Evolutionary conservation across 2,329 filamentous ascomycete genomes (phyloP).

Genomic region (Neofusicoccum umdonicola): DNA sequence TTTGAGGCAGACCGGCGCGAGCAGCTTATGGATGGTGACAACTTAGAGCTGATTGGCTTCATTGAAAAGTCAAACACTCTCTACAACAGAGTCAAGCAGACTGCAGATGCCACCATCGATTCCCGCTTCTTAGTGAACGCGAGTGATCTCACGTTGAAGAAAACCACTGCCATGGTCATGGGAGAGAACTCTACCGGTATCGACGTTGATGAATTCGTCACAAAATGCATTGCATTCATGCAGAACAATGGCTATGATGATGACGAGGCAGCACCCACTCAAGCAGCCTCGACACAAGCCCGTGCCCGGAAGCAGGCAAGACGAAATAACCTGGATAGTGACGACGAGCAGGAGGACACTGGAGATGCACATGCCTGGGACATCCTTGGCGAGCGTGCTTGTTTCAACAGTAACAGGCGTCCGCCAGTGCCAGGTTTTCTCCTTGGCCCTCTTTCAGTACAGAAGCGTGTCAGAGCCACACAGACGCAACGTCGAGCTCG

Average conservation of each 20-base stretch:
- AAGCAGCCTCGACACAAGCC: constrained; percentile 50
- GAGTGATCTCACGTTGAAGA: constrained; percentile 76
- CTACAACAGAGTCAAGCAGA: constrained; percentile 74
- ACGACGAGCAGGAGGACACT: constrained; percentile 64
- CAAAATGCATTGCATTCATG: constrained; percentile 89
- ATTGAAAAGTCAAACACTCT: constrained; percentile 65
- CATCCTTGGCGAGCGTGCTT: constrained; percentile 74
- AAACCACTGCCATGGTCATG: constrained; percentile 69
- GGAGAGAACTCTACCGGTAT: constrained; percentile 73
- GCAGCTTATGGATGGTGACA: constrained; percentile 66
- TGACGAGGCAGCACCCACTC: constrained; percentile 48
- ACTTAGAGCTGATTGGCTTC: constrained; percentile 63
- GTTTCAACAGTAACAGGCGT: constrained; percentile 68
- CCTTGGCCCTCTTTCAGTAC: constrained; percentile 81
- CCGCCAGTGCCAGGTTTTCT: constrained; percentile 81
- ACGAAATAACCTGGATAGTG: constrained; percentile 48
- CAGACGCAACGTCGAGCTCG: constrained; percentile 68
- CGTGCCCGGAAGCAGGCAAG: constrained; percentile 48
- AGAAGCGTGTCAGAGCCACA: constrained; percentile 74
- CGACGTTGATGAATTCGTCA: constrained; percentile 87
- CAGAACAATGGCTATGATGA: constrained; percentile 53
- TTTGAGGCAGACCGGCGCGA: constrained; percentile 62
- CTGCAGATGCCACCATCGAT: constrained; percentile 85
- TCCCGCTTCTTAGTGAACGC: constrained; percentile 79
- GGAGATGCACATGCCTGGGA: constrained; percentile 85